phyloP scores from a whole-genome alignment of 2,329 filamentous ascomycete genomes.

The Fusarium concolor region DNA sequence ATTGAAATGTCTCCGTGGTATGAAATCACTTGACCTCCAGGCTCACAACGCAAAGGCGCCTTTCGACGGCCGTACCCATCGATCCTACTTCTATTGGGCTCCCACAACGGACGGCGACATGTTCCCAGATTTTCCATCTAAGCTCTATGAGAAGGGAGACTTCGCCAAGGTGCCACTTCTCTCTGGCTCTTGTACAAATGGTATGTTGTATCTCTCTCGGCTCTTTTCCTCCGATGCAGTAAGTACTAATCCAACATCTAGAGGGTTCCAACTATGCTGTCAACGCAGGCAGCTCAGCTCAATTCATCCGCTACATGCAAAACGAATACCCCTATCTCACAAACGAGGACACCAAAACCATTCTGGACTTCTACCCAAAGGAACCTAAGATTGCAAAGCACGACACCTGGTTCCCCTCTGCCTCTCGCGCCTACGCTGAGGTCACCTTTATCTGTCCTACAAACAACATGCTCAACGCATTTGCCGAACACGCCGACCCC shows the following conservation, averaged over 20 bases:
- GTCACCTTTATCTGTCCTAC: constrained; percentile 59
- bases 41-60: constrained; percentile 54
- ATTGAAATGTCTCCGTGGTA: constrained; percentile 57
- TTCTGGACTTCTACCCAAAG: constrained; percentile 56
- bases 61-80: constrained; percentile 53
- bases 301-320: constrained; percentile 56
- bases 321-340: constrained; percentile 62
- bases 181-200: constrained; percentile 58
- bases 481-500: constrained; percentile 37
- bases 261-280: constrained; percentile 61
- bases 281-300: constrained; percentile 51
- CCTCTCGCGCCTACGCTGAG: constrained; percentile 59
- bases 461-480: constrained; percentile 54
- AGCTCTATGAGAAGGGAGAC: constrained; percentile 53
- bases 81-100: constrained; percentile 62
- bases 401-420: constrained; percentile 58
- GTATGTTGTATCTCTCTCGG: constrained; percentile 44
- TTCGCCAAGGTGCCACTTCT: constrained; percentile 60
- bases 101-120: constrained; percentile 63
- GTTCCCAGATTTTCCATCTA: constrained; percentile 56
- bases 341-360: constrained; percentile 49
- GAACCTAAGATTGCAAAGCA: constrained; percentile 52
- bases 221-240: no score
- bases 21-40: constrained; percentile 53
- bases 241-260: constrained; percentile 34